Evolutionary conservation across 148 eudicot species (phyloP).

Genomic region (Silene uniflora): DNA sequence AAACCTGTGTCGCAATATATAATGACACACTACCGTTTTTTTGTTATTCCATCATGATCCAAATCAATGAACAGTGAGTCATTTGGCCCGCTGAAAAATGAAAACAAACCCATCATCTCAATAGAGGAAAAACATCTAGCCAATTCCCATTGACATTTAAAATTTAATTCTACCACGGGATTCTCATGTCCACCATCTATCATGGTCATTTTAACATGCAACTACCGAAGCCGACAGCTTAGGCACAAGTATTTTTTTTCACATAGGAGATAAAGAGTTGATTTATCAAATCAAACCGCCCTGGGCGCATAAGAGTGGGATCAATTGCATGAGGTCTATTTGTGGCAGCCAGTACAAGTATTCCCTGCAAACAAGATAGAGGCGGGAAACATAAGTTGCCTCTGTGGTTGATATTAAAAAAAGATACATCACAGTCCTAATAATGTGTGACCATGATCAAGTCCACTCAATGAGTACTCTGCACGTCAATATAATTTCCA

Average conservation of each 20-base stretch:
- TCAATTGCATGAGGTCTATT: constrained; percentile 93
- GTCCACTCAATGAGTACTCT: not conserved
- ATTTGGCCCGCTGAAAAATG: too few species aligned
- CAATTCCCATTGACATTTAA: not conserved
- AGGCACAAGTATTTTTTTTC: not conserved
- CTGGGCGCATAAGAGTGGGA: constrained; percentile 96
- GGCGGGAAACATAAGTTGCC: not conserved
- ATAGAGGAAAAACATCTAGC: too few species aligned
- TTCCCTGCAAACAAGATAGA: constrained; percentile 48
- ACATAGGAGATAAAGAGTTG: not conserved
- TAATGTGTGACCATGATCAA: not conserved
- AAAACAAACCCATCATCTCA: too few species aligned
- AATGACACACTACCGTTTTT: too few species aligned
- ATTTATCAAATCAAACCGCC: constrained; percentile 89
- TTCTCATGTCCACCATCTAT: not conserved
- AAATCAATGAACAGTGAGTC: too few species aligned
- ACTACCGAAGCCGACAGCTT: not conserved
- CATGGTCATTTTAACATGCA: not conserved
- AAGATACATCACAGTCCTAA: too few species aligned
- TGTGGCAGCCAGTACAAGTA: constrained; percentile 95
- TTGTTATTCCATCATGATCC: too few species aligned
- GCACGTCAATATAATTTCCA: not conserved
- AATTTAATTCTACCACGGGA: not conserved
- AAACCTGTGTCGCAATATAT: too few species aligned
- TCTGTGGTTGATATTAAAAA: too few species aligned